Evolutionary conservation across 768 basidiomycete species (phyloP), one percentile per base, ranked within the genome.

Genomic region (Macrolepiota fuliginosa): DNA sequence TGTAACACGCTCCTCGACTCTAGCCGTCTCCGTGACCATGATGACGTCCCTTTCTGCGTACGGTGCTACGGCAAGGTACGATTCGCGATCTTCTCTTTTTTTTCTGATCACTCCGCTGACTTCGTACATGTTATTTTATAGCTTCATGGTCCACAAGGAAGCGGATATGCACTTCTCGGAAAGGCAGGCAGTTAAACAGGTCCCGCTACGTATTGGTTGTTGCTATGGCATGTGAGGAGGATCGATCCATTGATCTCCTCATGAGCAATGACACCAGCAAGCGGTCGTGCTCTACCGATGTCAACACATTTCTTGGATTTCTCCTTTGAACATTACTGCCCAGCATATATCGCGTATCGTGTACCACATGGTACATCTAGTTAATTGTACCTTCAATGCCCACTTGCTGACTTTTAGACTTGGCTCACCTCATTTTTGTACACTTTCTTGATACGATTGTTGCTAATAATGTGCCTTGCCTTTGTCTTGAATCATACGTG

Each of bases 1-100:
- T 94, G 91, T 67, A 81, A 77, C 58, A 84, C 86, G 0, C 68
- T 77, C 6, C 75, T 94, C n/a, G 91, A 92, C 67, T 89, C 91
- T 35, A 86, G 77, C 50, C 81, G 85, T 22, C 71, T 94, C 58
- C 82, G 89, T 27, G 91, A 93, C 70, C 89, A 89, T 68, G 90
- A 91, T 49, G 91, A 87, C 1, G 79, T 83, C 12, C 88, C 89
- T 12, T 77, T 84, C 39, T 94, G 91, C 64, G 80, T 82, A 60
- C 78, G 85, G 49, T 94, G 91, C 69, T 91, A 94, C 65, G 79
- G 80, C 62, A 92, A 90, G 84, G 81, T 80, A 52, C 25, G 71
- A 57, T 53, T 55, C 42, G 54, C 11, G 22, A 52, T 24, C 56
- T 54, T 54, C 45, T 60, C 13, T 15, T 27, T 45, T 42, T 19